A percentile compares a stretch with the other conserved stretches of the same genome.
Conservation (phyloP, 441 rosid genomes). For the Pelargonium australe region DNA sequence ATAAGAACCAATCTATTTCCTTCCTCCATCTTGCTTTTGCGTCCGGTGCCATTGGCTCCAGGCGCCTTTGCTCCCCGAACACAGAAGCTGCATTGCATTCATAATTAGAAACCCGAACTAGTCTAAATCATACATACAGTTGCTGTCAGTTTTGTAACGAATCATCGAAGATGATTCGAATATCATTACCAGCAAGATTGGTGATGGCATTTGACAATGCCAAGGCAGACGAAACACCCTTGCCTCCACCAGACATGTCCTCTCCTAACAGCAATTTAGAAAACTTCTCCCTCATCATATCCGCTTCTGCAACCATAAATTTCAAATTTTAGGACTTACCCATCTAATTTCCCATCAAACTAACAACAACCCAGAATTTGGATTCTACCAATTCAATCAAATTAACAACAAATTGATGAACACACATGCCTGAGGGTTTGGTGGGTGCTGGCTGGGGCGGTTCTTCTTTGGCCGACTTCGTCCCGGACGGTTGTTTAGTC, state of each 20-base stretch:
- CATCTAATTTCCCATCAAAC: no score
- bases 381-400: no score
- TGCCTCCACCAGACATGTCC: slow-evolving; percentile 97
- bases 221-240: slow-evolving; percentile 91
- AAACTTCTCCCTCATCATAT: slow-evolving; percentile 78
- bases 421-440: no score
- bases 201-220: slow-evolving; percentile 91
- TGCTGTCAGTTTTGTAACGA: no score
- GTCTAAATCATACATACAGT: no score
- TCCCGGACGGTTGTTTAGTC: no score
- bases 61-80: slow-evolving; percentile 68
- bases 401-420: background rate
- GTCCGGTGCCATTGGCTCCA: slow-evolving; percentile 77
- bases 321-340: background rate
- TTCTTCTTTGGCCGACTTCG: slow-evolving; percentile 30
- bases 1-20: slow-evolving; percentile 76
- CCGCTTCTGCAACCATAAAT: slow-evolving; percentile 45
- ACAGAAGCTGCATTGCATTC: slow-evolving; percentile 50
- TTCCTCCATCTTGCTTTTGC: slow-evolving; percentile 71
- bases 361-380: no score
- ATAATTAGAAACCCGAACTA: background rate
- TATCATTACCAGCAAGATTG: slow-evolving; percentile 61
- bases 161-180: no score
- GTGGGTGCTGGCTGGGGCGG: background rate
- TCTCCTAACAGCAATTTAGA: slow-evolving; percentile 84